Evolutionary conservation across 306 rosid species (phyloP).

Genomic region (Hippophae gyantsensis): DNA sequence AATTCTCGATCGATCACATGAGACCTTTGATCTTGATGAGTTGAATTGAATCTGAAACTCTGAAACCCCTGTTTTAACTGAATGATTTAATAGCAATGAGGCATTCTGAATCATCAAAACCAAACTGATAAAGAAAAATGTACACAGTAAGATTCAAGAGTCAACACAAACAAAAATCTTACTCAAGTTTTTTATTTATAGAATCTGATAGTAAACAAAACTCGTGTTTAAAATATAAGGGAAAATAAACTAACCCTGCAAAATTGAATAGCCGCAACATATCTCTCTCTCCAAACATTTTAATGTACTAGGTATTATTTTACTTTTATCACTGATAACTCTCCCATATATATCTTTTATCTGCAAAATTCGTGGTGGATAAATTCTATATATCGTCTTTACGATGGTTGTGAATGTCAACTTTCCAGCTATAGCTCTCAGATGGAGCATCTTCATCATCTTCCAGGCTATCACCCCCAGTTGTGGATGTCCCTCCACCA

Average conservation of each 20-base stretch:
- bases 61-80: neutral
- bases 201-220: slow-evolving; percentile 10
- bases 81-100: neutral
- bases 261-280: slow-evolving; percentile 47
- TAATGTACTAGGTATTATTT: slow-evolving; percentile 39
- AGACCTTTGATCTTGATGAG: neutral
- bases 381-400: slow-evolving; percentile 62
- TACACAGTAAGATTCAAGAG: neutral
- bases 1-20: too few species aligned
- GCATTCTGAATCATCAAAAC: neutral
- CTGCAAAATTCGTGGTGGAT: slow-evolving; percentile 71
- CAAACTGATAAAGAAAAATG: neutral
- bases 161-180: slow-evolving; percentile 16
- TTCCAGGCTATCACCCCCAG: slow-evolving; percentile 56
- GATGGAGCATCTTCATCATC: slow-evolving; percentile 78
- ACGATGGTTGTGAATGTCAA: slow-evolving; percentile 36
- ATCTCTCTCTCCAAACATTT: slow-evolving; percentile 10
- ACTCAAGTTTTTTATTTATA: slow-evolving; percentile 29
- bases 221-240: slow-evolving; percentile 31
- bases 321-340: slow-evolving; percentile 35
- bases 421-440: slow-evolving; percentile 70
- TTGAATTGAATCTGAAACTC: neutral
- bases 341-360: slow-evolving; percentile 43
- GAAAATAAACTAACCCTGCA: slow-evolving; percentile 56
- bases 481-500: slow-evolving; percentile 45